A percentile compares a stretch with the other conserved stretches of the same genome.
Evolutionary conservation across 129 eudicot species (phyloP).

Genomic region (Chrysanthemum makinoi): DNA sequence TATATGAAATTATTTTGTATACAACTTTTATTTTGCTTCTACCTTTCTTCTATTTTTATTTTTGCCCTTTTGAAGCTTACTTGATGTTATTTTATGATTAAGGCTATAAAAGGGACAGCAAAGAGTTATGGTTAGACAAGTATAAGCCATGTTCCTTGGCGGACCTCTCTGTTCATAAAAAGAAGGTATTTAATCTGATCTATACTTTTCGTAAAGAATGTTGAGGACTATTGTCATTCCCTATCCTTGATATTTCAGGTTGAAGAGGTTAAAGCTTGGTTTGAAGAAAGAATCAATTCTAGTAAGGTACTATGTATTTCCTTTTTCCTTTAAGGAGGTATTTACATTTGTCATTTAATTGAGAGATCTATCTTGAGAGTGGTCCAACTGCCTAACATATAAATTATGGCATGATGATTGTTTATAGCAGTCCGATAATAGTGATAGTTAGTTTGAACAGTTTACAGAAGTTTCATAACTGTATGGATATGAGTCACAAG

Average conservation of each 20-base stretch:
- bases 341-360: background rate
- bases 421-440: too few species aligned
- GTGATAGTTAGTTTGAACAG: background rate
- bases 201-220: background rate
- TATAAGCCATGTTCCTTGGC: conserved; percentile 67
- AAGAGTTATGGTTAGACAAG: conserved; percentile 79
- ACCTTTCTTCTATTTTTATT: background rate
- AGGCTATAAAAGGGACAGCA: conserved; percentile 45
- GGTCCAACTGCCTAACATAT: too few species aligned
- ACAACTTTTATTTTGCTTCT: background rate
- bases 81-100: conserved; percentile 6
- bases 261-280: conserved; percentile 81
- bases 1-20: background rate
- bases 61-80: conserved; percentile 12
- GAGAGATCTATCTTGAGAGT: too few species aligned
- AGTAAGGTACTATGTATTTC: conserved; percentile 42
- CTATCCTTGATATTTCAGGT: conserved; percentile 45
- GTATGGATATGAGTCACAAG: background rate
- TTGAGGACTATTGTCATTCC: conserved; percentile 1
- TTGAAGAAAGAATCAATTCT: conserved; percentile 59
- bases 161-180: conserved; percentile 91
- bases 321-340: conserved; percentile 1
- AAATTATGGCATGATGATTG: too few species aligned
- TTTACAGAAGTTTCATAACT: background rate
- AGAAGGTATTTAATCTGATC: conserved; percentile 52